These are phyloP conservation scores for Puccinia coronata DNA, from an alignment of 1,284 basidiomycete species.

Conservation along the genomic window DNA sequence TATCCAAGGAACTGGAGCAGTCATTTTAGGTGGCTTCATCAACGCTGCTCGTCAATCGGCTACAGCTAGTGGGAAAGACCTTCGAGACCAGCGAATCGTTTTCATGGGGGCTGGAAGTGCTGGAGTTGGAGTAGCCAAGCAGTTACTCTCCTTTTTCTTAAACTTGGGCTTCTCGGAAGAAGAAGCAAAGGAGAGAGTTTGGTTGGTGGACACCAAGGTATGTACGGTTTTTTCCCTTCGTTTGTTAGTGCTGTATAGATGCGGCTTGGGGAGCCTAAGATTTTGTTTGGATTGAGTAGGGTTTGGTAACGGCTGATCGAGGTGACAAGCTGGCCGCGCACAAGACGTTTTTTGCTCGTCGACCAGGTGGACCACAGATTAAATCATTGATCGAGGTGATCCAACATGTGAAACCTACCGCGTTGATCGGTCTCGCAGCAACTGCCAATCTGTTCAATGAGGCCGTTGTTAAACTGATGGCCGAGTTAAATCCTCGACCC, in stretches of 20 bases:
- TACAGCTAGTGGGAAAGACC: constrained; percentile 69
- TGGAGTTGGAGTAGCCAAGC: constrained; percentile 84
- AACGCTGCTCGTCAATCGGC: constrained; percentile 80
- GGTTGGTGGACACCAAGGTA: constrained; percentile 74
- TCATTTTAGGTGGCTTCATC: constrained; percentile 85
- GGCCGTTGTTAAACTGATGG: constrained; percentile 76
- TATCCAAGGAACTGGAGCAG: constrained; percentile 77
- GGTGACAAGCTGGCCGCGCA: constrained; percentile 72
- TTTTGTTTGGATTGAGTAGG: constrained; percentile 60
- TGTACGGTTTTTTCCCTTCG: constrained; percentile 25
- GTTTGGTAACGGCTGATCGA: constrained; percentile 70
- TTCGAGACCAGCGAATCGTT: constrained; percentile 78
- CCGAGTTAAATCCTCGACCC: constrained; percentile 77
- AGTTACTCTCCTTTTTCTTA: constrained; percentile 84
- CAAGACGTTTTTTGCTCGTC: constrained; percentile 81
- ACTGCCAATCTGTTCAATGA: constrained; percentile 78
- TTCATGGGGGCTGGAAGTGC: constrained; percentile 88
- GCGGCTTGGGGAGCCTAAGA: not conserved
- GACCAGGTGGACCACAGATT: constrained; percentile 75
- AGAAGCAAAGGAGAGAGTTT: constrained; percentile 77
- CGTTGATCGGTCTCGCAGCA: constrained; percentile 85
- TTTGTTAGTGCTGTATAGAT: no score
- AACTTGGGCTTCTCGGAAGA: constrained; percentile 71
- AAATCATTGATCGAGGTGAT: constrained; percentile 77
- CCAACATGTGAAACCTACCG: constrained; percentile 80